A percentile compares a stretch with the other conserved stretches of the same genome.
Evolutionary conservation across 139 green algal species (phyloP).

Genomic region (Astrephomene gubernaculifera): DNA sequence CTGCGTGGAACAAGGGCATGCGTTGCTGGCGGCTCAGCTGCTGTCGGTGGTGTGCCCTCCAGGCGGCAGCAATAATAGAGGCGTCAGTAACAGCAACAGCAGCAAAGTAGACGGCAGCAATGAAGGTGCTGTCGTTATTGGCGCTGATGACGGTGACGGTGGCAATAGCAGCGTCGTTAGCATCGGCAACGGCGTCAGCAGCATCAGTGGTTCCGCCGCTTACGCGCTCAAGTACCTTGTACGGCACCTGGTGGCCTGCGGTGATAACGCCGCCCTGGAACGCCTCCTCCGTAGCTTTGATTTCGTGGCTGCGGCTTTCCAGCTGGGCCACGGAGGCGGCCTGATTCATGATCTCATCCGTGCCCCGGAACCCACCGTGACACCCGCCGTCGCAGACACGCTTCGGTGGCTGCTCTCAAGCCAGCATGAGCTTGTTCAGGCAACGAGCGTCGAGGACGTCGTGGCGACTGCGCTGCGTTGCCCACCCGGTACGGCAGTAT

Average conservation of each 20-base stretch:
- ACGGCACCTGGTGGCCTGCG: conserved; percentile 20
- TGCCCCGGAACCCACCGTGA: background rate
- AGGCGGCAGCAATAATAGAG: background rate
- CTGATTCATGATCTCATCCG: background rate
- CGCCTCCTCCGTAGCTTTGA: background rate
- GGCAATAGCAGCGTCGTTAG: background rate
- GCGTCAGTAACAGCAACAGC: no score
- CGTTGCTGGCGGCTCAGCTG: background rate
- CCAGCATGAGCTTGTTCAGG: background rate
- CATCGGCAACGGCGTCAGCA: background rate
- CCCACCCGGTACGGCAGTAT: background rate
- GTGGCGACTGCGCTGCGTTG: background rate
- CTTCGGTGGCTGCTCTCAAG: background rate
- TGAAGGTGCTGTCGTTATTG: no score
- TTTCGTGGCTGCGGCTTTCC: conserved; percentile 8
- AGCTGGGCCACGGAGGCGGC: background rate
- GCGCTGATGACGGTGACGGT: background rate
- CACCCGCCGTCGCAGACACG: background rate
- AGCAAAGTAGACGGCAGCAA: no score
- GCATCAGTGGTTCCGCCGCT: no score
- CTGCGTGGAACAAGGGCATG: background rate
- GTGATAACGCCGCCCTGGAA: background rate
- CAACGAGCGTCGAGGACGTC: background rate
- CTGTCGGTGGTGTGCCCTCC: background rate
- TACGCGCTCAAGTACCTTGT: conserved; percentile 42